Evolutionary conservation across 495 filamentous ascomycete species (phyloP), one percentile per base, ranked within the genome.

Genomic region (Penicillium arizonense): DNA sequence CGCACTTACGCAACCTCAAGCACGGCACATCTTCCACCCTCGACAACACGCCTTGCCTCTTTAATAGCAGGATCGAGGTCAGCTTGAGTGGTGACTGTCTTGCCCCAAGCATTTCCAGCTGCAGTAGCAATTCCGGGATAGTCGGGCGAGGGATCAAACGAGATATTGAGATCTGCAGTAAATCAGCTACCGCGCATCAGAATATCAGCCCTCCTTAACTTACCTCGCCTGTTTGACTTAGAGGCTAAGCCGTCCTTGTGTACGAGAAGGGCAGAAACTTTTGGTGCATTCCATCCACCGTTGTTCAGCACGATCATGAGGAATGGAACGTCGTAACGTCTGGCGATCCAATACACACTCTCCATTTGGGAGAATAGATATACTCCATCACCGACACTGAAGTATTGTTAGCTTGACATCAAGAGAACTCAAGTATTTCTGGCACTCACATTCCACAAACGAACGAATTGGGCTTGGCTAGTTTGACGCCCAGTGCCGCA

Each of bases 221-320:
- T 14, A 63, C 61, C 61, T 21, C 38, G 34, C n/a, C 57, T 52
- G 11, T 63, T 61, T 0, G 61, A 50, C 39, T 61, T 63, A 1
- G 61, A 63, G 0, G 57, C 54, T 13, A 63, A 28, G 11, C 88
- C 89, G 20, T 88, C 68, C 1, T 88, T 86, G 55, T 92, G 88
- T 6, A 91, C 88, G 8, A 91, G 81, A 12, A 87, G 74, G 33
- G 88, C 71, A 5, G 84, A 88, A 52, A 77, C 80, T 20, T 81
- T 77, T 1, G 89, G 89, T 0, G 89, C 89, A 50, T 93, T 88
- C 89, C 89, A 93, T 47, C 90, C 90, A 5, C 50, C 51, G 64
- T 96, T 96, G 61, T 96, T 96, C 44, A 96, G 64, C 3, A 96
- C 87, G 52, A 96, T 87, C 0, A 89, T 90, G 47, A 96, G 71